A percentile compares a stretch with the other conserved stretches of the same genome.
phyloP scores from a whole-genome alignment of 1,284 basidiomycete species.

The Termitomyces sp. region DNA sequence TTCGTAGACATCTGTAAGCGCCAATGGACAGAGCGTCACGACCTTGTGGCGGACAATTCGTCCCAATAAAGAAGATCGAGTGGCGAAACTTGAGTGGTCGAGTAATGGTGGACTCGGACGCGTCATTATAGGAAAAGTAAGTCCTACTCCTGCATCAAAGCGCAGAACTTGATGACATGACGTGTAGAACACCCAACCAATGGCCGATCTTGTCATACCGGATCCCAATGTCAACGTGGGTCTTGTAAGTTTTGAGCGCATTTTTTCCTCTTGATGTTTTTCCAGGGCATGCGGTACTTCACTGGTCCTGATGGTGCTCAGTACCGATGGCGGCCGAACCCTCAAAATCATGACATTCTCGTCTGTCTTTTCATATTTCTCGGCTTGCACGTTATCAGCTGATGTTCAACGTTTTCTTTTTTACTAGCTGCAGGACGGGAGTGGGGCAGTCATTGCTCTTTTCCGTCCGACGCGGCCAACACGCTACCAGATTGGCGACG shows the following conservation, averaged over 20 bases:
- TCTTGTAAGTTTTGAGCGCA: constrained; percentile 18
- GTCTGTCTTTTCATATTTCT: constrained; percentile 36
- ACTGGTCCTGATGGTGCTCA: constrained; percentile 74
- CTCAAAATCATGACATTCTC: constrained; percentile 53
- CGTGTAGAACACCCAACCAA: constrained; percentile 65
- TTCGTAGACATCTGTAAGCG: constrained; percentile 55
- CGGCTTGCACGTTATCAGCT: constrained; percentile 17
- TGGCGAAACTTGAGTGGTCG: constrained; percentile 82
- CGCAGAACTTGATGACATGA: constrained; percentile 7
- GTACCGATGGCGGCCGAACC: constrained; percentile 71
- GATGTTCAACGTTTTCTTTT: constrained; percentile 10
- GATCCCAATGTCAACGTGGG: constrained; percentile 58
- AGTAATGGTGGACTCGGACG: constrained; percentile 74
- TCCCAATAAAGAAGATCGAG: constrained; percentile 75
- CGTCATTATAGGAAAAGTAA: constrained; percentile 75
- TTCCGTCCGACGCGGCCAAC: constrained; percentile 70
- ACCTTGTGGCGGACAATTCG: constrained; percentile 73
- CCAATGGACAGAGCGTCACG: constrained; percentile 63
- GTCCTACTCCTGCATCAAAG: constrained; percentile 8
- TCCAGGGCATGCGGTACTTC: constrained; percentile 61
- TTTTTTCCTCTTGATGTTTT: constrained; percentile 15
- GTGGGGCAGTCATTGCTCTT: constrained; percentile 66
- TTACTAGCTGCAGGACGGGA: constrained; percentile 66
- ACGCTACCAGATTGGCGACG: constrained; percentile 77
- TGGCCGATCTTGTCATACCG: constrained; percentile 71